phyloP scores from a whole-genome alignment of 2,329 filamentous ascomycete species.

The Phoma herbarum region DNA sequence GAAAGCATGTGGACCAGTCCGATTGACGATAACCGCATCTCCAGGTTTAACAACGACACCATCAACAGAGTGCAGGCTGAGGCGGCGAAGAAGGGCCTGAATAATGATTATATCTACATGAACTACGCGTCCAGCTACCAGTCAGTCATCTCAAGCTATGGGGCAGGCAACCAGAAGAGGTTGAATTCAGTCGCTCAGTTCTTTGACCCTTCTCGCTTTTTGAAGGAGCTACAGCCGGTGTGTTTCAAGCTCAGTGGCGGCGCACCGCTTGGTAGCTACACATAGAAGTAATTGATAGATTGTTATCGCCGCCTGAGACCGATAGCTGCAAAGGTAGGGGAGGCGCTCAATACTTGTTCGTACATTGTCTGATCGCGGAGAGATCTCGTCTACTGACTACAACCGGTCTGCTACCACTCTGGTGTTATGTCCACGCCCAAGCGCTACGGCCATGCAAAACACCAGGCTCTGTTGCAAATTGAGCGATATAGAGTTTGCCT shows the following conservation, averaged over 20 bases:
- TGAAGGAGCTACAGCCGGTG: slow-evolving; percentile 33
- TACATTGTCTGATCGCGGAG: too few relatives aligned
- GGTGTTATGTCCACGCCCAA: too few relatives aligned
- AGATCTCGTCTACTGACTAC: too few relatives aligned
- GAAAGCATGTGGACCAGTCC: slow-evolving; percentile 6
- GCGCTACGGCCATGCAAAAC: too few relatives aligned
- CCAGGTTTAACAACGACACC: slow-evolving; percentile 34
- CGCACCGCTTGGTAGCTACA: slow-evolving; percentile 25
- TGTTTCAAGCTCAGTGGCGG: slow-evolving; percentile 37
- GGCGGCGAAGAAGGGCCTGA: slow-evolving; percentile 22
- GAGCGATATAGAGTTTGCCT: too few relatives aligned
- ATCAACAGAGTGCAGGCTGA: slow-evolving; percentile 22
- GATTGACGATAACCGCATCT: slow-evolving; percentile 20
- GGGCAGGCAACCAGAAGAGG: slow-evolving; percentile 44
- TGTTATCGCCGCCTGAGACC: too few relatives aligned
- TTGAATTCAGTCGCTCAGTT: neutral
- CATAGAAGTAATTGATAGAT: neutral
- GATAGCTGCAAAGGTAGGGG: too few relatives aligned
- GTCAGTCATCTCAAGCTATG: slow-evolving; percentile 55
- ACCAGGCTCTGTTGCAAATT: too few relatives aligned
- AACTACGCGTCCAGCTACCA: slow-evolving; percentile 58
- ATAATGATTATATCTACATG: slow-evolving; percentile 53
- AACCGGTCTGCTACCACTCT: too few relatives aligned
- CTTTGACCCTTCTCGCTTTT: slow-evolving; percentile 31
- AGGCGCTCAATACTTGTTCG: too few relatives aligned